Evolutionary conservation across 2,329 filamentous ascomycete species (phyloP).

Genomic region (Paraphaeosphaeria minitans): DNA sequence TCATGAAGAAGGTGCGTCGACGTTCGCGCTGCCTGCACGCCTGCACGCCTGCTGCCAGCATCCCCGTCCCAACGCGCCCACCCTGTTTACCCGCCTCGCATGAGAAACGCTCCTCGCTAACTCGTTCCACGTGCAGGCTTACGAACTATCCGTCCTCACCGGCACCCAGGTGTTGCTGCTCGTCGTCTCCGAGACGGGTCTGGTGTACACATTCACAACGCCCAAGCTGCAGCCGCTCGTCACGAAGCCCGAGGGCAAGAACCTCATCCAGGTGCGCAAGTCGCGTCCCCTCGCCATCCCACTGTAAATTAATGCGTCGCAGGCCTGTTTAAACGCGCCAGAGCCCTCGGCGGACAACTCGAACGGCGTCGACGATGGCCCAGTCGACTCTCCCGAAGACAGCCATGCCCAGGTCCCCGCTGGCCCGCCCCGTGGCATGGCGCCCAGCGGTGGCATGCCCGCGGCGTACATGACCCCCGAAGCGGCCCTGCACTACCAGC

Average conservation of each 20-base stretch:
- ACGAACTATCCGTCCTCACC: slow-evolving; percentile 95
- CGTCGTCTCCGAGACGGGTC: slow-evolving; percentile 94
- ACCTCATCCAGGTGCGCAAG: slow-evolving; percentile 87
- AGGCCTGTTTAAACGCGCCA: slow-evolving; percentile 96
- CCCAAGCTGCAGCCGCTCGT: slow-evolving; percentile 97
- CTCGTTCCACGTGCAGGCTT: slow-evolving; percentile 67
- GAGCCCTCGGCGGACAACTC: slow-evolving; percentile 83
- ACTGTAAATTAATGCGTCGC: slow-evolving; percentile 42
- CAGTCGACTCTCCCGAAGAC: slow-evolving; percentile 89
- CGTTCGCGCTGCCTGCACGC: slow-evolving; percentile 13
- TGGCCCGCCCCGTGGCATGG: slow-evolving; percentile 70
- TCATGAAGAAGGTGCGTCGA: slow-evolving; percentile 96
- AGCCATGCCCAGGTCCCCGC: slow-evolving; percentile 78
- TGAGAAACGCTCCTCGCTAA: slow-evolving; percentile 36
- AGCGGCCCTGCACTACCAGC: slow-evolving; percentile 80
- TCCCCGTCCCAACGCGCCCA: slow-evolving; percentile 25
- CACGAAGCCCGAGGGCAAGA: slow-evolving; percentile 98
- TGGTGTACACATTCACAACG: slow-evolving; percentile 98
- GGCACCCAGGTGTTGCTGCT: slow-evolving; percentile 96
- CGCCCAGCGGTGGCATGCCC: slow-evolving; percentile 67
- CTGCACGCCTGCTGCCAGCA: slow-evolving; percentile 23
- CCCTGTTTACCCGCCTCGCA: slow-evolving; percentile 33
- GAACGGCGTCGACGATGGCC: slow-evolving; percentile 58
- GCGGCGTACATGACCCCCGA: slow-evolving; percentile 68
- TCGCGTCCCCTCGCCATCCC: slow-evolving; percentile 12